Evolutionary conservation across 176 grass and related monocot genomes (phyloP).

Genomic region (Pharus latifolius): DNA sequence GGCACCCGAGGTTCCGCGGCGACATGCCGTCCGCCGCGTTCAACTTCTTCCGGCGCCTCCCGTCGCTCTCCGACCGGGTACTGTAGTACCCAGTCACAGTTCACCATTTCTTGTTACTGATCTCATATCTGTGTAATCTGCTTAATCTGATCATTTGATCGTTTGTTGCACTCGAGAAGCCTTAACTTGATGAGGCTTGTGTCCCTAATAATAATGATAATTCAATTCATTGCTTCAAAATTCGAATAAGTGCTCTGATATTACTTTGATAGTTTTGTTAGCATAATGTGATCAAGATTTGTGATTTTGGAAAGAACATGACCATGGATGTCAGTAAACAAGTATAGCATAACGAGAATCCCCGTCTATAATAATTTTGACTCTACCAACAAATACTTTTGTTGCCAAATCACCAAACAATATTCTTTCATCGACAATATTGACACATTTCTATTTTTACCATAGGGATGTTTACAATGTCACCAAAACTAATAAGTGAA

Average conservation of each 20-base stretch:
- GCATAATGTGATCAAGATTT: not conserved
- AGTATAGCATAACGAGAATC: not conserved
- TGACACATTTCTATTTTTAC: no score
- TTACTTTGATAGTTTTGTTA: not conserved
- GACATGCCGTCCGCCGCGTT: conserved; percentile 85
- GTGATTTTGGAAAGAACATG: not conserved
- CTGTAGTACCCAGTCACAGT: conserved; percentile 27
- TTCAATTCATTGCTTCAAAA: conserved; percentile 24
- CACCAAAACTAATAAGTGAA: no score
- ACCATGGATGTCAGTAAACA: not conserved
- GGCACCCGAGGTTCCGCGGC: conserved; percentile 83
- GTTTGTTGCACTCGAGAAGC: conserved; percentile 9
- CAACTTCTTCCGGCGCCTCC: conserved; percentile 94
- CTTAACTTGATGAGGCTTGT: conserved; percentile 26
- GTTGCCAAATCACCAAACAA: no score
- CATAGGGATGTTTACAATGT: no score
- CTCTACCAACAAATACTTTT: not conserved
- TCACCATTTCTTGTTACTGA: not conserved
- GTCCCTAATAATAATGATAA: conserved; percentile 7
- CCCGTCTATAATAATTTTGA: not conserved
- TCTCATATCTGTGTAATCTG: not conserved
- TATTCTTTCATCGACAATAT: no score
- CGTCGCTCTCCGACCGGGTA: conserved; percentile 69
- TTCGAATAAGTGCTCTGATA: not conserved
- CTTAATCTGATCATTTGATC: conserved; percentile 4